A percentile compares a stretch with the other conserved stretches of the same genome.
These are phyloP conservation scores for Aspergillus ustus DNA, from an alignment of 2,329 filamentous ascomycete genomes.

Conservation along the genomic window DNA sequence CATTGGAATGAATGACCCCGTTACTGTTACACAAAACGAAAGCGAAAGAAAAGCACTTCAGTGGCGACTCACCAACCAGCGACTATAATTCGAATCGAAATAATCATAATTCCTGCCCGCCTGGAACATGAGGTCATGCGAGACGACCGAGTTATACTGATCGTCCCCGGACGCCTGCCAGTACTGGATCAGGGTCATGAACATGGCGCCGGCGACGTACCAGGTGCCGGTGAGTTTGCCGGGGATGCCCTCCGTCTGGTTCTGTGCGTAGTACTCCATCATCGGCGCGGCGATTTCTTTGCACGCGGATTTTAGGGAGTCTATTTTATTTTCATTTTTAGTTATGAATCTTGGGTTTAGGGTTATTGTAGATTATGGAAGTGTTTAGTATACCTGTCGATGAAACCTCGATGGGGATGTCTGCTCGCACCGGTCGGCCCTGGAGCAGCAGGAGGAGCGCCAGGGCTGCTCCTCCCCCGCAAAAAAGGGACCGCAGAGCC, in stretches of 20 bases:
- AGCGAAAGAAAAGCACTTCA: background rate
- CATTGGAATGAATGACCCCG: no score
- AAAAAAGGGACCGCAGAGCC: slow-evolving; percentile 2
- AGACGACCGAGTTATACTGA: slow-evolving; percentile 69
- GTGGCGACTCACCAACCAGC: slow-evolving; percentile 26
- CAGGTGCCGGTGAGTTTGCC: slow-evolving; percentile 37
- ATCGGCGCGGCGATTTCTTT: slow-evolving; percentile 34
- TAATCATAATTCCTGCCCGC: slow-evolving; percentile 72
- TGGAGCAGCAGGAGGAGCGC: slow-evolving; percentile 10
- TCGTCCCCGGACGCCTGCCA: slow-evolving; percentile 78
- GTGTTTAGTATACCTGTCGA: background rate
- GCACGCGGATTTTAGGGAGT: slow-evolving; percentile 31
- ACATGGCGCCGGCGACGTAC: slow-evolving; percentile 74
- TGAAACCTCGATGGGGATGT: slow-evolving; percentile 8
- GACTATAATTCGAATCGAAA: slow-evolving; percentile 65
- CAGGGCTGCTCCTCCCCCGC: slow-evolving; percentile 13
- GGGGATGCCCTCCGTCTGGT: slow-evolving; percentile 36
- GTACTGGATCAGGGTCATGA: slow-evolving; percentile 72
- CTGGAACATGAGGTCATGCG: slow-evolving; percentile 71
- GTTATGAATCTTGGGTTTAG: no score
- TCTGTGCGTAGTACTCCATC: slow-evolving; percentile 35
- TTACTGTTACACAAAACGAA: background rate
- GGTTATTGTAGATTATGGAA: background rate
- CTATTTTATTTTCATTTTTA: background rate
- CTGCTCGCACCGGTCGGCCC: slow-evolving; percentile 4